These are phyloP conservation scores for Botrytis elliptica DNA, from an alignment of 2,329 filamentous ascomycete genomes.

Conservation along the genomic window DNA sequence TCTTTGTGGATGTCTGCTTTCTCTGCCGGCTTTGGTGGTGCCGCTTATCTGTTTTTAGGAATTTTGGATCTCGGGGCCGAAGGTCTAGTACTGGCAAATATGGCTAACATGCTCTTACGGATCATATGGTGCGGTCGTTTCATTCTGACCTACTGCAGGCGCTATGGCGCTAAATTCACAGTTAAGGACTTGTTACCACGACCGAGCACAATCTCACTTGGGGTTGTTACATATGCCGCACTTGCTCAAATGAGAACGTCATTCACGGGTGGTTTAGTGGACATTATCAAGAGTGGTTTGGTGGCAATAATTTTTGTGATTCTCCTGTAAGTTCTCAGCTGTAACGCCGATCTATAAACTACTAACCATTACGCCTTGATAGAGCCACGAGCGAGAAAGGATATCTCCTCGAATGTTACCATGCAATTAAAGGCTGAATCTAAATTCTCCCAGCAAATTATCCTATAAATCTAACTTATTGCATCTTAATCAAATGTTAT, in stretches of 20 bases:
- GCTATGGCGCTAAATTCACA: conserved; percentile 45
- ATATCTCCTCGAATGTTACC: conserved; percentile 53
- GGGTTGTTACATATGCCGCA: conserved; percentile 46
- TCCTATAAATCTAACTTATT: conserved; percentile 10
- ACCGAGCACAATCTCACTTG: conserved; percentile 45
- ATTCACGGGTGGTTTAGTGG: conserved; percentile 35
- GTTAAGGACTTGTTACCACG: conserved; percentile 47
- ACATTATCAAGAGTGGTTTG: conserved; percentile 48
- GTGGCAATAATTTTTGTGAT: conserved; percentile 53
- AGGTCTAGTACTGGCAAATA: conserved; percentile 83
- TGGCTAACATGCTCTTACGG: conserved; percentile 82
- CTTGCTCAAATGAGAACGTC: conserved; percentile 39
- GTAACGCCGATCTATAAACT: not conserved
- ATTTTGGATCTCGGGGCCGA: conserved; percentile 68
- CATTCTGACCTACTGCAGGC: conserved; percentile 62
- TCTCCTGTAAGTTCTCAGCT: conserved; percentile 54
- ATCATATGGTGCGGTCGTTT: conserved; percentile 79
- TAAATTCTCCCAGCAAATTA: conserved; percentile 10
- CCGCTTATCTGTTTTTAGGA: conserved; percentile 74
- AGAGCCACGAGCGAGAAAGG: conserved; percentile 55
- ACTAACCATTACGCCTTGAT: conserved; percentile 24
- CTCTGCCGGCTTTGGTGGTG: conserved; percentile 70
- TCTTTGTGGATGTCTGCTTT: conserved; percentile 82
- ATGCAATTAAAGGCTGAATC: conserved; percentile 43
- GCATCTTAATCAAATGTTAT: conserved; percentile 75